phyloP scores from a whole-genome alignment of 2,329 filamentous ascomycete genomes.

The Lachnellula suecica region DNA sequence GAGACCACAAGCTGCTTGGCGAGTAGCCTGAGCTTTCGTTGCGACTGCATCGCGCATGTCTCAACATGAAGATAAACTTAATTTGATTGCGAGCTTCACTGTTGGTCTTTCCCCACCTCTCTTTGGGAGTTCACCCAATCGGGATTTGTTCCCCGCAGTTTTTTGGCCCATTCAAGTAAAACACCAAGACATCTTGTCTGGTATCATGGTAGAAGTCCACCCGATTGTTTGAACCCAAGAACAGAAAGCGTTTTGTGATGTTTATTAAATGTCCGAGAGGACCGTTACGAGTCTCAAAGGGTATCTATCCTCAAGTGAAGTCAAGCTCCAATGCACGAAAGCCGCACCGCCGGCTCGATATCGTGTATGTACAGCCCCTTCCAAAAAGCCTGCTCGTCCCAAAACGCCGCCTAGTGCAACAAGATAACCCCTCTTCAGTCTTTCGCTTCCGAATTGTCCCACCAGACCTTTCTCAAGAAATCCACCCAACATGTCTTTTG shows the following conservation, averaged over 20 bases:
- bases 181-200: neutral
- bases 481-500: neutral
- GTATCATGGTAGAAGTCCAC: no score
- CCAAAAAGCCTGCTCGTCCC: neutral
- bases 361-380: conserved; percentile 4
- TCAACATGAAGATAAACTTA: no score
- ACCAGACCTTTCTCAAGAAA: neutral
- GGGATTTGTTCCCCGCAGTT: no score
- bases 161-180: neutral
- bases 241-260: neutral
- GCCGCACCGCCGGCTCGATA: neutral
- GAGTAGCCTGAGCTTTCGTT: no score
- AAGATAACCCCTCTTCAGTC: neutral
- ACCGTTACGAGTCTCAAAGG: conserved; percentile 2
- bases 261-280: neutral
- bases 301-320: conserved; percentile 9
- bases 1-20: no score
- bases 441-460: neutral
- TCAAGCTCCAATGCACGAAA: conserved; percentile 2
- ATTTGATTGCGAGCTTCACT: no score
- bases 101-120: no score
- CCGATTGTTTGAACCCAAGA: no score
- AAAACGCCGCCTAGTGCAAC: conserved; percentile 9
- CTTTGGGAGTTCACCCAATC: no score
- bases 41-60: no score